Conservation (phyloP, 2,329 filamentous ascomycete genomes). For the Purpureocillium lavendulum region DNA sequence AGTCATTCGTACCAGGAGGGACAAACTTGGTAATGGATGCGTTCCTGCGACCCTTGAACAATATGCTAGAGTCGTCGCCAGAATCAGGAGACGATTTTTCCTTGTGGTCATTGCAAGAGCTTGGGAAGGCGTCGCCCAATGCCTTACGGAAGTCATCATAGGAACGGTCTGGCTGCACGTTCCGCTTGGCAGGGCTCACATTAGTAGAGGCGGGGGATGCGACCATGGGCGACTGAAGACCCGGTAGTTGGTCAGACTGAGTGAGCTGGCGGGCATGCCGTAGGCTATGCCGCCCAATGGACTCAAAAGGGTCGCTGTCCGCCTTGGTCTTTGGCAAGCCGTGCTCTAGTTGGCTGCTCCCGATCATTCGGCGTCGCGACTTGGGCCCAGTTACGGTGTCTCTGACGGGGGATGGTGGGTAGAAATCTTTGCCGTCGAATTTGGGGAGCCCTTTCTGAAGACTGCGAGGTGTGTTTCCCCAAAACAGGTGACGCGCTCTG, state of each 20-base stretch:
- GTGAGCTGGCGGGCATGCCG: slow-evolving; percentile 17
- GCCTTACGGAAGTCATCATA: slow-evolving; percentile 19
- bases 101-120: slow-evolving; percentile 7
- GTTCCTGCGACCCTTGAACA: slow-evolving; percentile 27
- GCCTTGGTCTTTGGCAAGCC: slow-evolving; percentile 1
- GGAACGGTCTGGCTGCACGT: slow-evolving; percentile 14
- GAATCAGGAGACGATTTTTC: slow-evolving; percentile 19
- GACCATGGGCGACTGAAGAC: slow-evolving; percentile 12
- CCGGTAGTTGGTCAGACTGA: slow-evolving; percentile 22
- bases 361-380: slow-evolving; percentile 1
- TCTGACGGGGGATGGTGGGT: slow-evolving; percentile 42
- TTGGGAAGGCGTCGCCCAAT: slow-evolving; percentile 4
- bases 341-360: slow-evolving; percentile 3
- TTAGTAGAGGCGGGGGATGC: slow-evolving; percentile 12
- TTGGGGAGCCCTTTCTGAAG: slow-evolving; percentile 47
- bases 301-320: slow-evolving; percentile 13
- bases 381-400: slow-evolving; percentile 1
- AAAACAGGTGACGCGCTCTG: slow-evolving; percentile 51
- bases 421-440: slow-evolving; percentile 59
- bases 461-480: slow-evolving; percentile 46
- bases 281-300: slow-evolving; percentile 8
- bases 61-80: slow-evolving; percentile 24
- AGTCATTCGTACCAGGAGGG: neutral
- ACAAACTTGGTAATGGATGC: slow-evolving; percentile 19
- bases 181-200: slow-evolving; percentile 14